Conservation (phyloP, 495 filamentous ascomycete genomes). For the Tuber melanosporum region DNA sequence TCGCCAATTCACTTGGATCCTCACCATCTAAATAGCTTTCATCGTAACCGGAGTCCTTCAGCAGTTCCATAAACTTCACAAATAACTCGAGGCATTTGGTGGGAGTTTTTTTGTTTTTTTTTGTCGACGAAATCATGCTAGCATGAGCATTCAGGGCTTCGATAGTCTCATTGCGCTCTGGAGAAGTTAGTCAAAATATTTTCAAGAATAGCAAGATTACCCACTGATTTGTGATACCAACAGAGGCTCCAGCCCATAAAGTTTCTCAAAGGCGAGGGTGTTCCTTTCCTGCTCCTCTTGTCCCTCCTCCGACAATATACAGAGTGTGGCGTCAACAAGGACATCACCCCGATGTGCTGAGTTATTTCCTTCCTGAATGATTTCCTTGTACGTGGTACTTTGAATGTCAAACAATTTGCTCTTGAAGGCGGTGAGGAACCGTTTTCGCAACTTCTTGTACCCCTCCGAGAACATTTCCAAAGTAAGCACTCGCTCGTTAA, state of each 20-base stretch:
- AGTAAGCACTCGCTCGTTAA: background rate
- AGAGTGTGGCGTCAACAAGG: conserved; percentile 2
- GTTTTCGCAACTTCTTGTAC: conserved; percentile 3
- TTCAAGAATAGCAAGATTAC: conserved; percentile 9
- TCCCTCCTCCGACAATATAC: background rate
- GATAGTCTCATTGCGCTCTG: background rate
- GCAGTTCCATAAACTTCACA: background rate
- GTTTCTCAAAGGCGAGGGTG: background rate
- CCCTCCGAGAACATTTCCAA: conserved; percentile 3
- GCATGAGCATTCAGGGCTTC: conserved; percentile 3
- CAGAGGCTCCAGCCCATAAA: conserved; percentile 10
- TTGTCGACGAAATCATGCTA: background rate
- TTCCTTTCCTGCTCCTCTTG: background rate
- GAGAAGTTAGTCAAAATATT: background rate
- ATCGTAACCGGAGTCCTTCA: background rate
- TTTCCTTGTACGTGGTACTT: background rate
- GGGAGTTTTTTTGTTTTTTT: background rate
- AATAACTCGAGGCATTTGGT: background rate
- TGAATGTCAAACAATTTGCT: background rate
- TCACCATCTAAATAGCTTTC: conserved; percentile 11
- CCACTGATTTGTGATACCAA: conserved; percentile 12
- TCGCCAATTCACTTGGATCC: background rate
- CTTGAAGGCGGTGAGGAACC: conserved; percentile 7
- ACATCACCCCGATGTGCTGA: background rate
- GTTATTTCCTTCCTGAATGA: conserved; percentile 10